Evolutionary conservation across 139 green algal genomes (phyloP), one percentile per base, ranked within the genome.

Genomic region (Picochlorum sp.): DNA sequence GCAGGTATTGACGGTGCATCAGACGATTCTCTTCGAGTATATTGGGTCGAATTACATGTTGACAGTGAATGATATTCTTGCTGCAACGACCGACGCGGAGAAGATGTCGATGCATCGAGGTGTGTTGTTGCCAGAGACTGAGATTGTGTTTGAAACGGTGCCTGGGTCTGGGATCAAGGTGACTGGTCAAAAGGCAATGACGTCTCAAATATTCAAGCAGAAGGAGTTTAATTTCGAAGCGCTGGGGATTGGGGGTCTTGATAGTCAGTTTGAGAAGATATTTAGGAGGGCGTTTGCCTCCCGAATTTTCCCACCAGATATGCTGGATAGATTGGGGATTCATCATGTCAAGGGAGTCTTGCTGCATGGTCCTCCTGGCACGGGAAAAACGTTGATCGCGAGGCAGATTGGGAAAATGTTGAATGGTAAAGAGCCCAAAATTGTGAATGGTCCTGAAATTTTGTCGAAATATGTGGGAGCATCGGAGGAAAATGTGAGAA

Each of bases 371-470:
- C 83, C 82, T 6, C 82, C 82, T 20, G 80, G 71, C 52, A 54
- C n/a, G 47, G 94, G 94, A 58, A 99, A 99, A 85, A 99, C 94
- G 3, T 84, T 99, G 18, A 98, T 99, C 37, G 94, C 94, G 1
- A 81, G 94, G 1, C 94, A 99, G 72, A 96, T 99, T 44, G 94
- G 94, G 62, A 97, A 98, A 78, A 94, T 98, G 88, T 89, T 99
- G 7, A 98, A 98, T 62, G 94, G 89, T 34, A 92, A 88, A 71
- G 94, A 99, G 65, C 92, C 94, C 44, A 98, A 99, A 76, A 75
- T 92, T 10, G 83, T 91, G 13, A 89, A 89, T 66, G 83, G 85
- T 16, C 83, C 83, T 0, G 84, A 88, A 61, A 65, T 91, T 26
- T 80, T 92, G n/a, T 89, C 85, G 72, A 95, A 92, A 68, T 98